Evolutionary conservation across 306 rosid species (phyloP), one percentile per base, ranked within the genome.

Genomic region (Senna tora): DNA sequence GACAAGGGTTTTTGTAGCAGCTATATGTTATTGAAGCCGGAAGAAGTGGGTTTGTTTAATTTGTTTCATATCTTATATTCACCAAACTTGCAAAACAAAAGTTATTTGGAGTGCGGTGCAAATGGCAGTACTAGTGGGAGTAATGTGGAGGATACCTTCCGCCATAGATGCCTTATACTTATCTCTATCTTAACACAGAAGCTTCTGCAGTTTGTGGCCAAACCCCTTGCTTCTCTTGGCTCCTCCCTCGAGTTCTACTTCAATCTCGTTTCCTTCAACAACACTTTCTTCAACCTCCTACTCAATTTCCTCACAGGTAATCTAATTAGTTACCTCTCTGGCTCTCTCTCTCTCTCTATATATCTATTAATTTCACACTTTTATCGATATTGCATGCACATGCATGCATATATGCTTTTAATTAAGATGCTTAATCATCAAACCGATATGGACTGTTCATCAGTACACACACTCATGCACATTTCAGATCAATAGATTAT

Each of bases 141-240:
- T 3, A 6, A 33, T 28, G 60, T 72, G 36, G 87, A 78, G 2
- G 75, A 69, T 49, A 82, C 74, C 38, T 82, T 86, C 69, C 57
- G 79, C 16, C 58, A 71, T 0, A 81, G 94, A 80, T 81, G 88
- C 86, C 73, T 89, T 9, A 81, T 89, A 7, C 77, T 84, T 30
- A 6, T 85, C 17, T 91, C 97, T 32, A 30, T 89, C 3, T 32
- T 82, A 58, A 67, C 75, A 5, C 96, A 91, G 58, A 91, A 88
- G 61, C 0, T 82, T 55, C 51, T 91, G 42, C 58, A 51, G 11
- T 22, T 25, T 5, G 14, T 80, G 1, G 68, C 87, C 6, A 84
- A 71, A 41, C 89, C 80, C 9, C 81, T 91, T 12, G 46, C 80
- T 1, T 38, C 7, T 7, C 21, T 87, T 1, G 97, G 97, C 0